phyloP scores from a whole-genome alignment of 371 early-diverging fungal genomes.

The Vairimorpha apis region DNA sequence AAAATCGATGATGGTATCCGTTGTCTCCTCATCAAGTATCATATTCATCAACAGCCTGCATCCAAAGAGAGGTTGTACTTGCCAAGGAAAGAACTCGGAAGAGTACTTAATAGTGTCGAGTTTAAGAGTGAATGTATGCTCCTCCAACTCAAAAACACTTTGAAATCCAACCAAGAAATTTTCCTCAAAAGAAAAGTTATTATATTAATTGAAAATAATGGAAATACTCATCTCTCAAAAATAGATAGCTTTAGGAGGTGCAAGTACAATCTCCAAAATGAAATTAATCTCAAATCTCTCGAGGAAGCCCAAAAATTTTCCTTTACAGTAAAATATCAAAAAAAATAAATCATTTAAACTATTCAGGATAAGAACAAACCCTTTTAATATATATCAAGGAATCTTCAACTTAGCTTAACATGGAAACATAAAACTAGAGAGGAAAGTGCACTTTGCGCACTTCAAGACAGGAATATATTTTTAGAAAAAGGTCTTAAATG shows the following conservation, averaged over 20 bases:
- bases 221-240: not conserved
- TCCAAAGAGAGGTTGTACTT: slow-evolving; percentile 1
- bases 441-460: not conserved
- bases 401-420: not conserved
- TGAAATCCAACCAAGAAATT: not conserved
- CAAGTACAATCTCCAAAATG: not conserved
- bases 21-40: not conserved
- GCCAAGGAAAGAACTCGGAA: slow-evolving; percentile 13
- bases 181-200: not conserved
- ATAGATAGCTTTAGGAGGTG: not conserved
- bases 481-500: slow-evolving; percentile 3
- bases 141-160: not conserved
- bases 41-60: slow-evolving; percentile 7
- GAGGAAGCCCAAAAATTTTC: not conserved
- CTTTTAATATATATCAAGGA: not conserved
- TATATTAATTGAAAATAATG: not conserved
- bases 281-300: not conserved
- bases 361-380: not conserved
- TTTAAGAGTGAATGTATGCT: slow-evolving; percentile 20
- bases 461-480: not conserved
- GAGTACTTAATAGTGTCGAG: slow-evolving; percentile 12
- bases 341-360: not conserved
- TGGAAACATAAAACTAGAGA: not conserved
- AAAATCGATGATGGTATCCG: not conserved
- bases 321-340: not conserved